These are phyloP conservation scores for Xylaria sp. DNA, from an alignment of 2,329 filamentous ascomycete genomes.

Conservation along the genomic window DNA sequence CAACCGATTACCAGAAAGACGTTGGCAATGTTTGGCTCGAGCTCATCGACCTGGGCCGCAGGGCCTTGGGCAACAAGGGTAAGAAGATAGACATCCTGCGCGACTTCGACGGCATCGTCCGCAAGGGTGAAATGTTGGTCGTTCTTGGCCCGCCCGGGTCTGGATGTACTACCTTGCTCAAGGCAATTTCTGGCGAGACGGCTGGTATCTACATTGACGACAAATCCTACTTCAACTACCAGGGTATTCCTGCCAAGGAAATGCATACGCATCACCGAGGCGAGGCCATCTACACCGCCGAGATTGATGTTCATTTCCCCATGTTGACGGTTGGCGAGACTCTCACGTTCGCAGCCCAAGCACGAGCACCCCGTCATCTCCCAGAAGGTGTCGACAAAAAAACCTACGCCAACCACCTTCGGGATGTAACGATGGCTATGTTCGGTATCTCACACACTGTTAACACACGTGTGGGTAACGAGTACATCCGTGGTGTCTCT, in stretches of 20 bases:
- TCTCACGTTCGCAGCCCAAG: conserved; percentile 75
- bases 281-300: conserved; percentile 85
- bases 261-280: conserved; percentile 82
- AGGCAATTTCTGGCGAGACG: conserved; percentile 82
- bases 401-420: conserved; percentile 65
- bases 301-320: conserved; percentile 83
- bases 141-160: conserved; percentile 73
- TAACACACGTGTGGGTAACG: conserved; percentile 76
- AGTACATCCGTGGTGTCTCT: conserved; percentile 75
- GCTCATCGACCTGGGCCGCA: conserved; percentile 48
- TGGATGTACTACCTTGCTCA: conserved; percentile 85
- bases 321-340: conserved; percentile 80
- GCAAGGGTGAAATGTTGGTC: conserved; percentile 76
- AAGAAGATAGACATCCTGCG: conserved; percentile 71
- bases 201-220: conserved; percentile 78
- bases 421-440: conserved; percentile 76
- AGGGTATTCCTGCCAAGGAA: conserved; percentile 72
- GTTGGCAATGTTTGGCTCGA: conserved; percentile 67
- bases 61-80: conserved; percentile 58
- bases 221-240: conserved; percentile 79
- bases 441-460: conserved; percentile 76
- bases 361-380: conserved; percentile 66
- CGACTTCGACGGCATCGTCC: conserved; percentile 70
- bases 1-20: conserved; percentile 74
- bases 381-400: conserved; percentile 62